Conservation (phyloP, 345 rosid genomes). For the Rhodomyrtus tomentosa region DNA sequence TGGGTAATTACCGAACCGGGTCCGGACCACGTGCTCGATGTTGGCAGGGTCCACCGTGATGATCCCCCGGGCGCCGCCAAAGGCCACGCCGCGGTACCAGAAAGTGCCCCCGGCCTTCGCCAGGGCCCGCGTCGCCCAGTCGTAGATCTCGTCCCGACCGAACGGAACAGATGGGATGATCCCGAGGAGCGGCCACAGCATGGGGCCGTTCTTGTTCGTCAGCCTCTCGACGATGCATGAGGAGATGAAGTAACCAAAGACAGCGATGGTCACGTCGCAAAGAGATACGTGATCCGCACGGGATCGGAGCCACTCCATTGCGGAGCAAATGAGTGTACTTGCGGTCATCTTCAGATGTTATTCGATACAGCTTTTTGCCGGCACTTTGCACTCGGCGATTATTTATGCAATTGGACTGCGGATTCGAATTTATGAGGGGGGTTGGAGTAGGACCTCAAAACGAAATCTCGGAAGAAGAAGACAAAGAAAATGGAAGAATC, state of each 20-base stretch:
- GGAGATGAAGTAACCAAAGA: conserved; percentile 37
- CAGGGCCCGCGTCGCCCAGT: conserved; percentile 33
- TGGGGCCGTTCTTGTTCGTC: conserved; percentile 36
- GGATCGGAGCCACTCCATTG: conserved; percentile 5
- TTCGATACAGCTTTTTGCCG: neutral
- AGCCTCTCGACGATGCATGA: conserved; percentile 35
- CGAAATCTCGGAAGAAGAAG: neutral
- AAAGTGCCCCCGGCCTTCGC: conserved; percentile 37
- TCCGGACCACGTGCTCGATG: conserved; percentile 54
- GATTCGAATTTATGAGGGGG: neutral
- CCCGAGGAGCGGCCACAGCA: conserved; percentile 62
- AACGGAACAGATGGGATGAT: conserved; percentile 25
- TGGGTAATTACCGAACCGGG: conserved; percentile 61
- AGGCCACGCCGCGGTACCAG: conserved; percentile 40
- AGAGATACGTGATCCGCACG: conserved; percentile 7
- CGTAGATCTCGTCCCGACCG: conserved; percentile 12
- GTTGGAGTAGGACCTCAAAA: neutral
- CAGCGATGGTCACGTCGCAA: conserved; percentile 32
- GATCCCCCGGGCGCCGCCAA: conserved; percentile 46
- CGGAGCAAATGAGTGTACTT: neutral
- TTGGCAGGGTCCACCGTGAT: conserved; percentile 42
- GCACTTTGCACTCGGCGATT: neutral
- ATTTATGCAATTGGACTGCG: neutral
- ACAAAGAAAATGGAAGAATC: neutral
- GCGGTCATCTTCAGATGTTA: neutral